Evolutionary conservation across 768 basidiomycete genomes (phyloP), one percentile per base, ranked within the genome.

Genomic region (Pholiota molesta): DNA sequence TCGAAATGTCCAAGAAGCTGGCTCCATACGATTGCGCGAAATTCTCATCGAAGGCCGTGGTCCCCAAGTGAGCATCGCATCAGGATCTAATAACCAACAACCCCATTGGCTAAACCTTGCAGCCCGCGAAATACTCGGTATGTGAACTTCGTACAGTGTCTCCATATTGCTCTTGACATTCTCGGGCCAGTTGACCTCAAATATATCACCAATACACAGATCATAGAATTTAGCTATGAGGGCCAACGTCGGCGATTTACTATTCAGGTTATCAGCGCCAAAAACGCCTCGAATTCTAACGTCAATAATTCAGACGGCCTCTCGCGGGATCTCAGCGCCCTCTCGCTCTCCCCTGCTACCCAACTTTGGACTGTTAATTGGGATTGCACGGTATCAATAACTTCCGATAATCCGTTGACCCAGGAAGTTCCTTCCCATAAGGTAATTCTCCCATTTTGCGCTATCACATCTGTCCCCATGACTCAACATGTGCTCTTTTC

Each of bases 71-170:
- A 65, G 37, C 40, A 53, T 55, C 47, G 51, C 64, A 3, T 70
- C 69, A 26, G 60, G 58, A 16, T 61, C 66, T 39, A 72, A 62
- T 61, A 61, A 68, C 0, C 65, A 69, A 33, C 83, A 83, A 66
- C 76, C 77, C 59, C 84, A 91, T 69, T 94, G 92, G 92, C 81
- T 94, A 10, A 70, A 74, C 42, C 76, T 93, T 10, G 74, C 88
- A 21, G 71, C 91, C 57, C 84, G 86, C 59, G 92, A 94, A 75
- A 69, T 79, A 42, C 77, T 94, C 57, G 87, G 92, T 92, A 61
- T 51, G 84, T 72, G 29, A 37, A 51, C 26, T 16, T 9, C 16
- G 55, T 55, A 26, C 47, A 23, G 28, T 51, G 19, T 47, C 42
- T 35, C 49, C 26, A 29, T 37, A 21, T 61, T 60, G 28, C 51